These are phyloP conservation scores for Apiotrichum domesticum DNA, from an alignment of 1,284 basidiomycete genomes.

Conservation along the genomic window DNA sequence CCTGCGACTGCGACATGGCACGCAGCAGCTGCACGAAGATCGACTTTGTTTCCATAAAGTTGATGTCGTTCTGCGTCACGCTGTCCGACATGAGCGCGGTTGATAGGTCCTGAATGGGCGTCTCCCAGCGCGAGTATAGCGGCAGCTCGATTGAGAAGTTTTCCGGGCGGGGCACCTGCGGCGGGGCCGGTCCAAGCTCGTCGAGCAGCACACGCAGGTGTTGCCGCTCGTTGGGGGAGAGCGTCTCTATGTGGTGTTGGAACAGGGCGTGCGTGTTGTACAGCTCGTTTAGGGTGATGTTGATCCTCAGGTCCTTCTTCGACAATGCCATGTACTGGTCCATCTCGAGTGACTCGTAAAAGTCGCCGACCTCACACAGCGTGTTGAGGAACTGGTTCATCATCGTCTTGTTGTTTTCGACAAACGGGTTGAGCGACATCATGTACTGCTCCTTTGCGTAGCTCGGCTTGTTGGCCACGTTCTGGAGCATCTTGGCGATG, in stretches of 20 bases:
- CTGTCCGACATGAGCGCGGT: slow-evolving; percentile 86
- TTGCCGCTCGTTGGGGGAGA: slow-evolving; percentile 97
- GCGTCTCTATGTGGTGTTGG: slow-evolving; percentile 85
- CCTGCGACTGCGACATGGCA: slow-evolving; percentile 76
- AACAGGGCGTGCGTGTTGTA: slow-evolving; percentile 96
- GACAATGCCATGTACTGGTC: slow-evolving; percentile 99
- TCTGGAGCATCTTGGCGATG: slow-evolving; percentile 99
- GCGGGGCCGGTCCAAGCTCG: slow-evolving; percentile 84
- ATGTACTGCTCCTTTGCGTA: slow-evolving; percentile 98
- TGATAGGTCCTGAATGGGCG: slow-evolving; percentile 94
- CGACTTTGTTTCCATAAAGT: slow-evolving; percentile 99
- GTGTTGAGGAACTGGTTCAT: slow-evolving; percentile 97
- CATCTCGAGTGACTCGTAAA: slow-evolving; percentile 97
- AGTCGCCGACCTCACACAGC: slow-evolving; percentile 97
- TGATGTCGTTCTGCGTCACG: slow-evolving; percentile 95
- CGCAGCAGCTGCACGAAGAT: slow-evolving; percentile 97
- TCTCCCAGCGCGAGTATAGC: slow-evolving; percentile 97
- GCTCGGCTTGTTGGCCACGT: slow-evolving; percentile 96
- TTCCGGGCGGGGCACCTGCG: slow-evolving; percentile 95
- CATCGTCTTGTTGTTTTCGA: slow-evolving; percentile 93
- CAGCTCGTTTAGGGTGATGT: slow-evolving; percentile 98
- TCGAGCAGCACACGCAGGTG: slow-evolving; percentile 93
- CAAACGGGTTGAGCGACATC: slow-evolving; percentile 96
- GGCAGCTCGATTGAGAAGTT: slow-evolving; percentile 88
- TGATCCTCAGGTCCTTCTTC: slow-evolving; percentile 96